Evolutionary conservation across 2,329 filamentous ascomycete genomes (phyloP), one percentile per base, ranked within the genome.

Genomic region (Neofusicoccum ribis): DNA sequence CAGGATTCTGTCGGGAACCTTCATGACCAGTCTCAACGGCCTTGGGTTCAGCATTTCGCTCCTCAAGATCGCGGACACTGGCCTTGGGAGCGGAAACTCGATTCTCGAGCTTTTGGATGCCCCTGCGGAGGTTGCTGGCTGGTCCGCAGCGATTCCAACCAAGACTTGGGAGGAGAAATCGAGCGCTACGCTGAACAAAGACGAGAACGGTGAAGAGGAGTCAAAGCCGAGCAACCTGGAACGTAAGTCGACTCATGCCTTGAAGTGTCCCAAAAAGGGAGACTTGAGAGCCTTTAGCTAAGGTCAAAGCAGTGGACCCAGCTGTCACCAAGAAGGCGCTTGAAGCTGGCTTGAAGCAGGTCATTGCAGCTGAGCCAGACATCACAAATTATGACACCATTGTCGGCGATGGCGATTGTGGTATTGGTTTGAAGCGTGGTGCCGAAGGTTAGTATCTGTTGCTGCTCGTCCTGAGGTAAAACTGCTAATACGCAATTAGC

Each of bases 321-420:
- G 72, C 70, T 15, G 69, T 76, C 3, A 81, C 85, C 27, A 85
- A 83, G 68, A 83, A 81, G 60, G 82, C 81, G 27, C 80, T 90
- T 46, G 81, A 78, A 46, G 78, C 80, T 37, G 89, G 82, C 17
- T 80, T 92, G 15, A 79, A 89, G 56, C 82, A 81, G 41, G 80
- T 93, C 14, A 84, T 92, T 67, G 83, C 81, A 0, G 89, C 84
- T 1, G 89, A 91, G 72, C 84, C 87, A 8, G 83, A 88, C 47
- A 81, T 91, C 63, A 91, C 89, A 11, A 84, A 80, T 63, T 91
- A 85, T 72, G 89, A 91, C 73, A 96, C 92, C 0, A 87, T 95
- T 12, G 92, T 96, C 27, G 93, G 93, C 47, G 93, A 97, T 73
- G 93, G 93, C 52, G 93, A 97, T 78, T 97, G 93, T 72, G 93